Evolutionary conservation across 75 land plant genomes (phyloP).

Genomic region (Gnetum montanum): DNA sequence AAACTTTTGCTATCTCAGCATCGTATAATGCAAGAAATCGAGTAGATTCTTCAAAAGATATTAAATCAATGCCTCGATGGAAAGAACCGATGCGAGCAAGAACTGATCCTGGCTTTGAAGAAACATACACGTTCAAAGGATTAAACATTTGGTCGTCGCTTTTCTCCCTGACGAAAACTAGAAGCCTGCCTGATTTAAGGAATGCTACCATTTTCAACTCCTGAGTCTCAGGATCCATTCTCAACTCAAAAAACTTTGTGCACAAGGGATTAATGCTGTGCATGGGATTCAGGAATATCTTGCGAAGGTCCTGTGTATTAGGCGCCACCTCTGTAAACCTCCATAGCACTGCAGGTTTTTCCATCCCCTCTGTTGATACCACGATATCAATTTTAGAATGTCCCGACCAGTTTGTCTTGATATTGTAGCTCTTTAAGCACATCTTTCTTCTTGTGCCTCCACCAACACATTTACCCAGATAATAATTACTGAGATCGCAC

Average conservation of each 20-base stretch:
- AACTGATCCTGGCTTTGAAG: conserved; percentile 1
- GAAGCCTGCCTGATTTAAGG: conserved; percentile 15
- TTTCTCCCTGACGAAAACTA: conserved; percentile 10
- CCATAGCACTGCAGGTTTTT: conserved; percentile 4
- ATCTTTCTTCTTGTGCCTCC: too few relatives aligned
- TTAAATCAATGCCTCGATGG: not conserved
- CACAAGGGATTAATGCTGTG: not conserved
- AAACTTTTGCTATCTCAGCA: not conserved
- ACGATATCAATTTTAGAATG: too few relatives aligned
- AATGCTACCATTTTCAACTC: conserved; percentile 3
- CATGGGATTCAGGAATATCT: not conserved
- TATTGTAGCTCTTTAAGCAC: too few relatives aligned
- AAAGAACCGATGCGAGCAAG: not conserved
- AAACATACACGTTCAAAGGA: conserved; percentile 10
- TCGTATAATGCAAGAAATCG: conserved; percentile 1
- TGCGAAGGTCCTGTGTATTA: conserved; percentile 11
- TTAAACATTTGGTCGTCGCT: not conserved
- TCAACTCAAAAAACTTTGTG: not conserved
- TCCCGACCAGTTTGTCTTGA: too few relatives aligned
- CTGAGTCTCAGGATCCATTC: not conserved
- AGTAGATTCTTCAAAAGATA: conserved; percentile 1
- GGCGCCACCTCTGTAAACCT: conserved; percentile 13
- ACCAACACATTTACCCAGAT: too few relatives aligned
- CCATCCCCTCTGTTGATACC: not conserved
- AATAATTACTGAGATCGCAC: too few relatives aligned